Evolutionary conservation across 2,329 filamentous ascomycete genomes (phyloP), one percentile per base, ranked within the genome.

Genomic region (Ambrosiella cleistominuta): DNA sequence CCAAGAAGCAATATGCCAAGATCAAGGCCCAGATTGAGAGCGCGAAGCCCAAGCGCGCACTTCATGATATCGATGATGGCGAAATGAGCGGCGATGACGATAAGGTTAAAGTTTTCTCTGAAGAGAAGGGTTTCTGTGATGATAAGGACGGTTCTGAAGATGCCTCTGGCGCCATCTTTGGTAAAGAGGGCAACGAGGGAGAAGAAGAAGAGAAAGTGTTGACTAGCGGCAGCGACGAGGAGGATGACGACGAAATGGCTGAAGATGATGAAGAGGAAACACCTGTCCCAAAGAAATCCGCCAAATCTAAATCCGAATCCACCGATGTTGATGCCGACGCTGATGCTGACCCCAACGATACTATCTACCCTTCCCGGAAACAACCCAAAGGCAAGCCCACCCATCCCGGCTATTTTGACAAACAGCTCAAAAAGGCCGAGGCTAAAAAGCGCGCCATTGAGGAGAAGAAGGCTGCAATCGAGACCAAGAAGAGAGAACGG

Each of bases 1-100:
- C 95, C 62, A 93, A 91, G 71, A 95, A 95, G 70, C 80, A 86
- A 47, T 96, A 95, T 68, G 86, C 85, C 62, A 96, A 95, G 70
- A 74, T 95, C 63, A 91, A 90, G 70, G 82, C 68, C 4, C 66
- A 54, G 35, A 52, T 53, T 11, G 38, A 50, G 37, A 54, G 44
- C 17, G 59, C 55, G 7, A 39, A n/a, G 40, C 55, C 56, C 54
- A 54, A 37, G 3, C 35, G 37, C 12, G 15, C 15, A 35, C 12
- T 51, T 27, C 44, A 53, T 5, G 40, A 17, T 36, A 37, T 51
- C 12, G 59, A 56, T 36, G 44, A 55, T 39, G 57, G 52, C 40
- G 56, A 39, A 9, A 42, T 36, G 40, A 42, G 27, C 6, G 47
- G 17, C n/a, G 53, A 56, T 7, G 13, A 66, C 36, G 68, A 74